Conservation (phyloP, 108 stramenopile species). For the Nitzschia putrida region DNA sequence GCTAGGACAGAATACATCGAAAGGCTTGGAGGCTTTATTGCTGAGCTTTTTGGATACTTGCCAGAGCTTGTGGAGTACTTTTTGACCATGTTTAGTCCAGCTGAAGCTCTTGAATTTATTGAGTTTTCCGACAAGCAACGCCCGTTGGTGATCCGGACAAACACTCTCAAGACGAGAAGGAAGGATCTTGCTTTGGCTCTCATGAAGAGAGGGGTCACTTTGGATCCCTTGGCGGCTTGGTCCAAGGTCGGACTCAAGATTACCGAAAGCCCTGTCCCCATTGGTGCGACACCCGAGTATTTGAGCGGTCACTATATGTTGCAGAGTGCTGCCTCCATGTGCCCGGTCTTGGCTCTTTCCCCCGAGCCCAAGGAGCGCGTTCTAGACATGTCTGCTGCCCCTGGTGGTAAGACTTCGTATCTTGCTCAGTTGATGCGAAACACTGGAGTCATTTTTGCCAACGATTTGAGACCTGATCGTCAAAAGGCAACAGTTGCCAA, state of each 20-base stretch:
- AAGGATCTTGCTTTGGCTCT: constrained; percentile 96
- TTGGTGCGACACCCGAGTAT: constrained; percentile 99
- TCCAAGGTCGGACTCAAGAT: constrained; percentile 98
- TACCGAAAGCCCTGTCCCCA: constrained; percentile 94
- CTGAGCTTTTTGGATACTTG: constrained; percentile 95
- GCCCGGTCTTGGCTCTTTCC: constrained; percentile 93
- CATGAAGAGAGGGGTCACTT: constrained; percentile 94
- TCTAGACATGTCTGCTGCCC: constrained; percentile 96
- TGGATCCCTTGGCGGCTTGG: constrained; percentile 97
- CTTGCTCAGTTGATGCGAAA: constrained; percentile 98
- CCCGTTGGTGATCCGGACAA: constrained; percentile 95
- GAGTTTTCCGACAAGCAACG: constrained; percentile 94
- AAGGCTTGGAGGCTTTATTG: constrained; percentile 82
- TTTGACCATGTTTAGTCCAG: constrained; percentile 89
- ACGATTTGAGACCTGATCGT: constrained; percentile 92
- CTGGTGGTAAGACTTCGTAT: constrained; percentile 98
- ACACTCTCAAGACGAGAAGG: constrained; percentile 96
- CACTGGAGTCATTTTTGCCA: constrained; percentile 93
- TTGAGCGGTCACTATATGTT: constrained; percentile 99
- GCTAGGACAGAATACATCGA: constrained; percentile 93
- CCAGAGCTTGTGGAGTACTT: constrained; percentile 96
- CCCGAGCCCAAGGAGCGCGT: constrained; percentile 95
- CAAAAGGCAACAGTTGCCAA: constrained; percentile 98
- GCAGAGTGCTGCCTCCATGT: constrained; percentile 97
- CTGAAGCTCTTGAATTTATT: constrained; percentile 93